phyloP scores from a whole-genome alignment of 2,329 filamentous ascomycete species.

The Penicillium janthinellum region DNA sequence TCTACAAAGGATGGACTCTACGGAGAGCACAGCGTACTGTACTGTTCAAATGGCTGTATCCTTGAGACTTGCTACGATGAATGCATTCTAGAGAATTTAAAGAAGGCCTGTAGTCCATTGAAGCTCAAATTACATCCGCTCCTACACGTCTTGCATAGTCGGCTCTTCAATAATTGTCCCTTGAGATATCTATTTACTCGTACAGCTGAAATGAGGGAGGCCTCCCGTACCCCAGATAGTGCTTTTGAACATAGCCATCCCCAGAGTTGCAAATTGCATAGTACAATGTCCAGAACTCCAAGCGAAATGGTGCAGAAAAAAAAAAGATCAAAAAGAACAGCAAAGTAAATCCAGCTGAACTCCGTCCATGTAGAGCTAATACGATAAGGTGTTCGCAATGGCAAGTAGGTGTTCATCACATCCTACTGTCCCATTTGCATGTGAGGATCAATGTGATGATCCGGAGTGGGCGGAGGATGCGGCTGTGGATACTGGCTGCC shows the following conservation, averaged over 20 bases:
- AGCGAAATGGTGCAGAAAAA: conserved; percentile 2
- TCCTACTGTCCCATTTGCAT: conserved; percentile 39
- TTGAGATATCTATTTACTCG: conserved; percentile 14
- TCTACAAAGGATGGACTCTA: not conserved
- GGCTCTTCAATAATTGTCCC: not conserved
- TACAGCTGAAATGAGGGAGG: conserved; percentile 9
- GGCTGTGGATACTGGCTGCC: conserved; percentile 40
- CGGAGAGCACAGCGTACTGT: too few relatives aligned
- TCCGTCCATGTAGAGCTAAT: not conserved
- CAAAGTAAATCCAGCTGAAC: not conserved
- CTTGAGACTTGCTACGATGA: too few relatives aligned
- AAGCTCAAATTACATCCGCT: too few relatives aligned
- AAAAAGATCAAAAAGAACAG: not conserved
- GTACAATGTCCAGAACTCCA: conserved; percentile 12
- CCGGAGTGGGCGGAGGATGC: conserved; percentile 27
- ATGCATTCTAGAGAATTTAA: too few relatives aligned
- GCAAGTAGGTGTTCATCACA: not conserved
- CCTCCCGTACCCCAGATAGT: not conserved
- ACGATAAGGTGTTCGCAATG: not conserved
- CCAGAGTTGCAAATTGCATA: conserved; percentile 11
- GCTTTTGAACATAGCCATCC: not conserved
- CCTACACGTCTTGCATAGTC: not conserved
- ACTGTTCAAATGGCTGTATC: too few relatives aligned
- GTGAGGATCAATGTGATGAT: conserved; percentile 38
- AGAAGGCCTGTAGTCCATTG: too few relatives aligned